phyloP scores from a whole-genome alignment of 495 filamentous ascomycete species.

The Immersiella caudata region DNA sequence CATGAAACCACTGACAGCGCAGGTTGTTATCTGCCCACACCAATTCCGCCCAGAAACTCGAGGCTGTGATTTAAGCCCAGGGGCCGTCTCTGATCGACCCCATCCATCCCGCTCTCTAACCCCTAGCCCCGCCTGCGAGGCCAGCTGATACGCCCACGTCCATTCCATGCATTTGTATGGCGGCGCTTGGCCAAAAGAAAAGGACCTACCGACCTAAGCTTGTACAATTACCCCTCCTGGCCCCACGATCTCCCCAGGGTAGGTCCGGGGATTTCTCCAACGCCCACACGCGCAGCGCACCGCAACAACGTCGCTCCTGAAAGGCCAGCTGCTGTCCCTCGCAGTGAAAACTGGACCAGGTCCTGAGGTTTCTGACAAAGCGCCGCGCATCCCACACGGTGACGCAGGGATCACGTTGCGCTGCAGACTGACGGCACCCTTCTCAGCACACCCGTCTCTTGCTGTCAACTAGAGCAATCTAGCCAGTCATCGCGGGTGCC shows the following conservation, averaged over 20 bases:
- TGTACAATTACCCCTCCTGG: conserved; percentile 20
- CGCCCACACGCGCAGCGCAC: not conserved
- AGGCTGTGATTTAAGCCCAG: not conserved
- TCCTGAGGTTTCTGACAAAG: not conserved
- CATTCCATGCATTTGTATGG: not conserved
- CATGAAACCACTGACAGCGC: not conserved
- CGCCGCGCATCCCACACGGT: not conserved
- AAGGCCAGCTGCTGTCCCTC: not conserved
- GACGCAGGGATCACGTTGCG: not conserved
- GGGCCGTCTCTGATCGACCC: conserved; percentile 3
- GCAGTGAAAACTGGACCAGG: not conserved
- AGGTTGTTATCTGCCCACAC: not conserved
- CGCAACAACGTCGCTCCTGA: not conserved
- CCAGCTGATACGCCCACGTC: not conserved
- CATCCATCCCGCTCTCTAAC: not conserved
- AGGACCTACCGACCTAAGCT: not conserved
- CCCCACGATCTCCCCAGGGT: conserved; percentile 6
- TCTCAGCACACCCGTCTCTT: not conserved
- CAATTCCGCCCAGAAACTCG: not conserved
- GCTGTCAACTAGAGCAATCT: not conserved
- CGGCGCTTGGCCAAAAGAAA: conserved; percentile 7
- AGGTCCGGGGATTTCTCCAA: conserved; percentile 4
- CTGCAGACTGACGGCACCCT: not conserved
- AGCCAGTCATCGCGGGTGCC: not conserved
- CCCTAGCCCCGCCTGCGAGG: not conserved